Percentiles rank a stretch among this genome's conserved stretches.
Evolutionary conservation across 2,329 filamentous ascomycete genomes (phyloP).

Genomic region (Botrytis aclada): DNA sequence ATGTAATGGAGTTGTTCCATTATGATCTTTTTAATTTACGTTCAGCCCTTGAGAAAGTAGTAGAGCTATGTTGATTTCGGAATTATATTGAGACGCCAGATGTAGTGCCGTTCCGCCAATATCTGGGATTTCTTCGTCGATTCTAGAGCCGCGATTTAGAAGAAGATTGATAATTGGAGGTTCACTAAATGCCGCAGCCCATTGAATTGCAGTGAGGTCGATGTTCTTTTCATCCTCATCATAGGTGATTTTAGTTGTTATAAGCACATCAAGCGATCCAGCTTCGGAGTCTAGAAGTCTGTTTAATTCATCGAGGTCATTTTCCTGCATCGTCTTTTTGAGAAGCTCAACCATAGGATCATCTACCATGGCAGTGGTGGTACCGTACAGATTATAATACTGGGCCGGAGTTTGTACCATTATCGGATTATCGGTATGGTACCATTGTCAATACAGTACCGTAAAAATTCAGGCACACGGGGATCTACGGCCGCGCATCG

Average conservation of each 20-base stretch:
- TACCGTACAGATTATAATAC: too few species aligned
- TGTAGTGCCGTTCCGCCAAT: too few species aligned
- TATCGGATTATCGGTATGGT: too few species aligned
- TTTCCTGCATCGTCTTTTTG: not conserved
- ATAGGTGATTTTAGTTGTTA: not conserved
- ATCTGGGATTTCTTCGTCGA: too few species aligned
- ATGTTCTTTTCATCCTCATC: fast-evolving
- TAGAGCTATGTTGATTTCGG: too few species aligned
- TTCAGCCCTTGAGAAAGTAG: not conserved
- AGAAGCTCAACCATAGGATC: not conserved
- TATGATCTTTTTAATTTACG: not conserved
- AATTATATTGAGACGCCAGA: too few species aligned
- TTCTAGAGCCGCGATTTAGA: not conserved
- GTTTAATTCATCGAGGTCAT: not conserved
- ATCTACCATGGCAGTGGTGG: too few species aligned
- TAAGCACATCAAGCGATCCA: not conserved
- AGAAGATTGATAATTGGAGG: not conserved
- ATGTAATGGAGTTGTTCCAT: not conserved
- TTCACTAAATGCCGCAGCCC: not conserved
- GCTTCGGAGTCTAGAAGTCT: not conserved
- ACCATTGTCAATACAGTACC: too few species aligned
- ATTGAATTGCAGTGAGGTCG: not conserved
- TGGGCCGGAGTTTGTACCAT: too few species aligned
- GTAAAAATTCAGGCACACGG: too few species aligned
- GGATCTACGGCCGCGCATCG: too few species aligned